These are phyloP conservation scores for Casaregolazyma suthepensis DNA, from an alignment of 1,139 yeast species.

Conservation along the genomic window DNA sequence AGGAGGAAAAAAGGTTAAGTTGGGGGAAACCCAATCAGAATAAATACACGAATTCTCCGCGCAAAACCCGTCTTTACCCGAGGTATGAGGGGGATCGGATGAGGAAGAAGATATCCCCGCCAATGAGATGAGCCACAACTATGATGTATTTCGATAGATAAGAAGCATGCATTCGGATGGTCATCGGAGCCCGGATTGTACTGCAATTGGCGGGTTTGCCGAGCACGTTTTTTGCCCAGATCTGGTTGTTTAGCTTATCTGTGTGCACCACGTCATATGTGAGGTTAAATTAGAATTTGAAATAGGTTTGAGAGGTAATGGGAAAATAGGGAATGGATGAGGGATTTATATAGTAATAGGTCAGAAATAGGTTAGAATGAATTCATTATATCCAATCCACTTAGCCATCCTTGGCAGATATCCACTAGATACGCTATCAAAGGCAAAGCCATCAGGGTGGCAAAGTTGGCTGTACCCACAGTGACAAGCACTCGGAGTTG, in stretches of 20 bases:
- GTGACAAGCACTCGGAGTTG: neutral
- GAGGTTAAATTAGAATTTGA: neutral
- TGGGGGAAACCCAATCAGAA: neutral
- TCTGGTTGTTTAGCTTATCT: neutral
- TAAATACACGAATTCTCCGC: neutral
- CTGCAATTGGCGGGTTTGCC: neutral
- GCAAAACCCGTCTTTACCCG: slow-evolving; percentile 1
- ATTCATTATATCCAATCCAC: neutral
- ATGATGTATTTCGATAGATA: neutral
- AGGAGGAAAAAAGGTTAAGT: neutral
- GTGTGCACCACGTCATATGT: neutral
- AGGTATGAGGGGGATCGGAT: neutral
- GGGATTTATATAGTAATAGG: too few species aligned
- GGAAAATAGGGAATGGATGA: too few species aligned
- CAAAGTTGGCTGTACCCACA: neutral
- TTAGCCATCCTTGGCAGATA: neutral
- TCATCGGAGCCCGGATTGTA: neutral
- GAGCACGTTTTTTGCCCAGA: neutral
- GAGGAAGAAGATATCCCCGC: neutral
- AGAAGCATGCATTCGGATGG: neutral
- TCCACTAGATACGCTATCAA: neutral
- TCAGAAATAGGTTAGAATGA: neutral
- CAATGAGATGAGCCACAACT: neutral
- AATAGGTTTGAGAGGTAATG: neutral
- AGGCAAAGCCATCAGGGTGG: neutral